Evolutionary conservation across 495 filamentous ascomycete genomes (phyloP), one percentile per base, ranked within the genome.

Genomic region (Penicillium crystallinum): DNA sequence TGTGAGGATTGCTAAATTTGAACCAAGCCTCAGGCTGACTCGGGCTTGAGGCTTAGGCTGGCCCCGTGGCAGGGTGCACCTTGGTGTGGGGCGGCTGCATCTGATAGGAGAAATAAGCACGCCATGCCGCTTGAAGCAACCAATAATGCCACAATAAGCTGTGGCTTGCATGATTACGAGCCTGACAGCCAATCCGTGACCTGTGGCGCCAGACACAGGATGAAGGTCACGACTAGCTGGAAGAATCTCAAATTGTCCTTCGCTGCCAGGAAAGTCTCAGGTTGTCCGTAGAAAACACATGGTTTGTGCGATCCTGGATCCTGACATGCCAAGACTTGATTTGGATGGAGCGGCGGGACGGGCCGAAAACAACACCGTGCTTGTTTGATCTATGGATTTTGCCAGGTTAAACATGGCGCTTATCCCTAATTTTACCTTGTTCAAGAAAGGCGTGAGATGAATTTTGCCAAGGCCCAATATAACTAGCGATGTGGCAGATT

Each of bases 121-220:
- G 12, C 44, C 44, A 46, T 46, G 19, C 44, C 30, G 30, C 30
- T 22, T 33, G 2, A 0, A 34, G 18, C 3, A 4, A 12, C 30
- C 30, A 35, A 35, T 23, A 10, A 23, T 41, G 6, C 19, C 19
- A 36, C 35, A 2, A 23, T 23, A 17, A 46, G 40, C 11, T 9
- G 30, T 35, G 44, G 44, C 44, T 46, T 46, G 44, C 44, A 46
- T 46, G 25, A 35, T 46, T 15, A 35, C 18, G 31, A 46, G 44
- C 12, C 3, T 23, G 19, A 14, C 12, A 22, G 21, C 44, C 44
- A 46, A 46, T 46, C 44, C 44, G 12, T 19, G 44, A 5, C 8
- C n/a, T 23, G 44, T 46, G 44, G 44, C 44, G 44, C 31, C 30
- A 35, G 23, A 46, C 30, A 18, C 44, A 30, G 30, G 44, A 46